Evolutionary conservation across 768 basidiomycete genomes (phyloP), one percentile per base, ranked within the genome.

Genomic region (Suillus decipiens): DNA sequence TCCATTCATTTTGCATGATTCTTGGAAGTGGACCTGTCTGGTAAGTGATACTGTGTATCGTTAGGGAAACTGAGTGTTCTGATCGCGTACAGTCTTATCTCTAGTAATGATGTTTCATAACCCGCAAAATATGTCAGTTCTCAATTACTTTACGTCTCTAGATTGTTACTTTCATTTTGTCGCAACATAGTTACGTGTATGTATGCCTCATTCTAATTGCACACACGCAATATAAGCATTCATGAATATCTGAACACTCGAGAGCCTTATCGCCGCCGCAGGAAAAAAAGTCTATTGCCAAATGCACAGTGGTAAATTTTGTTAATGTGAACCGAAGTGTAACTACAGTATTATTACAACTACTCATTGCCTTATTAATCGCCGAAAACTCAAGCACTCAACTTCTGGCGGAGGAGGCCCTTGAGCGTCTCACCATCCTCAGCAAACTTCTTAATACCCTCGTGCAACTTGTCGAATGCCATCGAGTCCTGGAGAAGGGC

Each of bases 391-490:
- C 61, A 75, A 34, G 69, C 73, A 15, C 56, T 2, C 51, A 93
- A 73, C 76, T 89, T 92, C 78, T 87, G 67, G 77, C 83, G 87
- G 75, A 99, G 82, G 67, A 93, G 75, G 14, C 78, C 76, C 85
- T 96, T 97, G 80, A 99, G 88, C 3, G 92, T 87, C 73, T 88
- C 85, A 63, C 94, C 95, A 72, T 99, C 97, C 81, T 92, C 95
- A 58, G 95, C 96, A 74, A 99, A 99, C 79, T 96, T 97, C 82
- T 88, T 89, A 83, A 99, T 97, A 71, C 97, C 97, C 81, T 98
- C 94, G 77, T 97, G 94, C 61, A 98, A 84, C 83, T 99, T 98
- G 77, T 98, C 96, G 74, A 95, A 96, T n/a, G 96, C 95, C 96
- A 98, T 97, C 74, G 84, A 80, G 78, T 98, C 96, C 72, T 95